Evolutionary conservation across 805 yeast genomes (phyloP).

Genomic region (Kazachstania psychrophila): DNA sequence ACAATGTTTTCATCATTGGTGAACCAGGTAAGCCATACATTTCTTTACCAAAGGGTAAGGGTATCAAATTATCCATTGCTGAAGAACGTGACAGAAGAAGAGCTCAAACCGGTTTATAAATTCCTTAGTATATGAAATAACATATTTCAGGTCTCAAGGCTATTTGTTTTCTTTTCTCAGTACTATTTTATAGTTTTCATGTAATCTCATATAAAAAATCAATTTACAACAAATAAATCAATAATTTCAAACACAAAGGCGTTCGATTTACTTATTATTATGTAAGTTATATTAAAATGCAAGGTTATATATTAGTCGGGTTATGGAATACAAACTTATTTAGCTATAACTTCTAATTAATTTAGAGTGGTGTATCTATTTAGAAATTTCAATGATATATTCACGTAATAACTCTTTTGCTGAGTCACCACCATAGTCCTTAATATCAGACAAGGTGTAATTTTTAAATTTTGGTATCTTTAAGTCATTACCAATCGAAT

Average conservation of each 20-base stretch:
- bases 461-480: constrained; percentile 7
- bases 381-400: constrained; percentile 15
- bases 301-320: too few relatives aligned
- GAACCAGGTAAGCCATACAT: constrained; percentile 91
- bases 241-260: not conserved
- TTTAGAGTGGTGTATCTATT: not conserved
- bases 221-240: constrained; percentile 2
- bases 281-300: not conserved
- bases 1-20: constrained; percentile 91
- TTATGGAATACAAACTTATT: too few relatives aligned
- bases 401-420: constrained; percentile 39
- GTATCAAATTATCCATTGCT: constrained; percentile 89
- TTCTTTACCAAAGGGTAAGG: constrained; percentile 98
- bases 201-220: constrained; percentile 7
- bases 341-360: too few relatives aligned
- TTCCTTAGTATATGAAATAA: constrained; percentile 7
- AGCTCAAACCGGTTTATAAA: constrained; percentile 59
- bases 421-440: constrained; percentile 33
- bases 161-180: not conserved
- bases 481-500: constrained; percentile 10
- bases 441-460: constrained; percentile 32
- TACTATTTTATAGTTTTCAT: constrained; percentile 4
- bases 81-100: constrained; percentile 99
- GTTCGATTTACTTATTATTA: not conserved
- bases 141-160: too few relatives aligned